A percentile compares a stretch with the other conserved stretches of the same genome.
Conservation (phyloP, 164 flowering plant species). For the Dillenia turbinata region DNA sequence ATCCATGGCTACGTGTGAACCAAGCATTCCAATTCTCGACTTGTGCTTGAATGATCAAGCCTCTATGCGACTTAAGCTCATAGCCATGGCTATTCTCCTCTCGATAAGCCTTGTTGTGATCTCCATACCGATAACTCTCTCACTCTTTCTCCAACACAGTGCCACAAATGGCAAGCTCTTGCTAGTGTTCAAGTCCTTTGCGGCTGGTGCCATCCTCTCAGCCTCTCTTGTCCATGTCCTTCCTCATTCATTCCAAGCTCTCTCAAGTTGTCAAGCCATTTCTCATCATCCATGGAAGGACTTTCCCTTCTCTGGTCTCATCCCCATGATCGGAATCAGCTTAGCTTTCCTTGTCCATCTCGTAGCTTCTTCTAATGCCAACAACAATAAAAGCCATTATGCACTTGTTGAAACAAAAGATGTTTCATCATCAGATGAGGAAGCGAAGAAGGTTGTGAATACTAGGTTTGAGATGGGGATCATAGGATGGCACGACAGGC, state of each 20-base stretch:
- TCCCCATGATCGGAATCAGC: constrained; percentile 46
- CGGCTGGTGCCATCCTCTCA: constrained; percentile 77
- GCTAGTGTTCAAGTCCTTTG: constrained; percentile 72
- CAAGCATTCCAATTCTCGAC: neutral
- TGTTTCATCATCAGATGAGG: constrained; percentile 1
- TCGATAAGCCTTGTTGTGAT: constrained; percentile 56
- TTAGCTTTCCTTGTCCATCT: constrained; percentile 59
- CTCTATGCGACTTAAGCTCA: constrained; percentile 48
- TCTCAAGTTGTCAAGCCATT: constrained; percentile 52
- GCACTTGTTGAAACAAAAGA: constrained; percentile 24
- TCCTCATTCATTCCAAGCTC: constrained; percentile 65
- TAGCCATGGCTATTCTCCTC: constrained; percentile 49
- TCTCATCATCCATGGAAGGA: constrained; percentile 71
- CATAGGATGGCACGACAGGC: neutral
- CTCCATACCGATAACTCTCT: constrained; percentile 49
- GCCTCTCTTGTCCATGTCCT: constrained; percentile 83
- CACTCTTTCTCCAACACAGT: constrained; percentile 49
- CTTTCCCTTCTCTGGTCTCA: constrained; percentile 67
- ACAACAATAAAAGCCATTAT: constrained; percentile 23
- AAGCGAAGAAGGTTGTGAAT: constrained; percentile 10
- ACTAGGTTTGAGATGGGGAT: neutral
- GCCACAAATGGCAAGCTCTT: constrained; percentile 43
- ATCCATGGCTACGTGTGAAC: neutral
- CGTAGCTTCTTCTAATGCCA: constrained; percentile 51
- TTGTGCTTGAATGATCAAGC: constrained; percentile 43